A percentile compares a stretch with the other conserved stretches of the same genome.
Conservation (phyloP, 441 rosid genomes). For the Corymbia citriodora region DNA sequence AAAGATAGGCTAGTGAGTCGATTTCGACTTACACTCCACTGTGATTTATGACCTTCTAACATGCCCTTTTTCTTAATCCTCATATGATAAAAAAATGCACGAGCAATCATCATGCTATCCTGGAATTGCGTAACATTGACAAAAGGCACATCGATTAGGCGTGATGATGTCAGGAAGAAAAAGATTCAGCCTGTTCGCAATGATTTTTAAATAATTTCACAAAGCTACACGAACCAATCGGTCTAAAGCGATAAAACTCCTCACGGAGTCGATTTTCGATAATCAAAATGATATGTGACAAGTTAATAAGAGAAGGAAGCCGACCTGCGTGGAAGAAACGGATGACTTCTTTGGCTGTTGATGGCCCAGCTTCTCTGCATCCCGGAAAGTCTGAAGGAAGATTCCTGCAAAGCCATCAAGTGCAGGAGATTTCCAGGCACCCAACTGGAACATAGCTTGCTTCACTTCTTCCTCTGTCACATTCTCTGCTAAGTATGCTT, state of each 20-base stretch:
- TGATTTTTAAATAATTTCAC: not conserved
- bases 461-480: no score
- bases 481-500: no score
- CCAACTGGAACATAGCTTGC: not conserved
- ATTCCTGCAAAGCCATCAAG: not conserved
- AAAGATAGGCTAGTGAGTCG: no score
- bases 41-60: no score
- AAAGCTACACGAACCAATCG: not conserved
- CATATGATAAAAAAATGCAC: not conserved
- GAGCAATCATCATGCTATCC: not conserved
- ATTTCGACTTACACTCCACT: no score
- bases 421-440: not conserved
- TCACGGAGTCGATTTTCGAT: rapidly evolving
- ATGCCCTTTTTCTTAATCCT: not conserved
- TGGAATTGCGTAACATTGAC: not conserved
- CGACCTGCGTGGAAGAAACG: not conserved
- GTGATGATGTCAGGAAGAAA: not conserved
- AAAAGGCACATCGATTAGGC: not conserved
- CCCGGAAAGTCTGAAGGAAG: not conserved
- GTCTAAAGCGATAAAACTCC: not conserved
- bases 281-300: not conserved
- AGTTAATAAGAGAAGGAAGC: not conserved
- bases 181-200: not conserved
- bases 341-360: not conserved
- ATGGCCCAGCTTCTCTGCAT: not conserved